phyloP scores from a whole-genome alignment of 1,139 yeast genomes.

The Magnusiomyces suaveolens region DNA sequence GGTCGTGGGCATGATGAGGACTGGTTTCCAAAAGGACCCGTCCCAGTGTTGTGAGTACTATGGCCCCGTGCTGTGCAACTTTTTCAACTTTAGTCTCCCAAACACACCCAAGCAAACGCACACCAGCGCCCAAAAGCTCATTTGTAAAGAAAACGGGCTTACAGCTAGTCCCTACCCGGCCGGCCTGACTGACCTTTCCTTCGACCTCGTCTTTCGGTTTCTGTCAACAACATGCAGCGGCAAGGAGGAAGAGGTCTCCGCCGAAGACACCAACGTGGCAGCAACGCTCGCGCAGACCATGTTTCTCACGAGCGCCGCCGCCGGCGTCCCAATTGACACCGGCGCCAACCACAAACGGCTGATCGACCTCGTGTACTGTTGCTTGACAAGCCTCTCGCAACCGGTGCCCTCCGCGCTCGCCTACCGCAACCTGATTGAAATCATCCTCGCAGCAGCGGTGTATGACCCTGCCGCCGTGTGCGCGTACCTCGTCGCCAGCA shows the following conservation, averaged over 20 bases:
- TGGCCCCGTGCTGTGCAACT: constrained; percentile 11
- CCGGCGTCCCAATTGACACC: background rate
- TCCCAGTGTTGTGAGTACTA: constrained; percentile 12
- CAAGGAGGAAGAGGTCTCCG: background rate
- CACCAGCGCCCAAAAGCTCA: background rate
- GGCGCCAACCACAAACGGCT: background rate
- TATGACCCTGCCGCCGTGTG: background rate
- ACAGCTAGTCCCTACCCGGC: background rate
- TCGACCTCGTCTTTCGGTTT: background rate
- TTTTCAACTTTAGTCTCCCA: constrained; percentile 7
- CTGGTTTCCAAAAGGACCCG: constrained; percentile 8
- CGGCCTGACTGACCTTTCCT: background rate
- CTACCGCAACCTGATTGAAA: constrained; percentile 1
- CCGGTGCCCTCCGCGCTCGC: background rate
- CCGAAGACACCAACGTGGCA: background rate
- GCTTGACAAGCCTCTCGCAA: background rate
- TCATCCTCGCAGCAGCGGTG: constrained; percentile 1
- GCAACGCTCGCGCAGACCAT: constrained; percentile 2
- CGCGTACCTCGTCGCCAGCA: background rate
- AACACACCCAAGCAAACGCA: background rate
- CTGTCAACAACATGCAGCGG: background rate
- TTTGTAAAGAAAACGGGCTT: background rate
- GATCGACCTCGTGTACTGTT: background rate
- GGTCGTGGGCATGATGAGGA: constrained; percentile 9
- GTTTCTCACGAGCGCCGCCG: background rate